phyloP scores from a whole-genome alignment of 805 yeast genomes.

The Lipomyces kockii region DNA sequence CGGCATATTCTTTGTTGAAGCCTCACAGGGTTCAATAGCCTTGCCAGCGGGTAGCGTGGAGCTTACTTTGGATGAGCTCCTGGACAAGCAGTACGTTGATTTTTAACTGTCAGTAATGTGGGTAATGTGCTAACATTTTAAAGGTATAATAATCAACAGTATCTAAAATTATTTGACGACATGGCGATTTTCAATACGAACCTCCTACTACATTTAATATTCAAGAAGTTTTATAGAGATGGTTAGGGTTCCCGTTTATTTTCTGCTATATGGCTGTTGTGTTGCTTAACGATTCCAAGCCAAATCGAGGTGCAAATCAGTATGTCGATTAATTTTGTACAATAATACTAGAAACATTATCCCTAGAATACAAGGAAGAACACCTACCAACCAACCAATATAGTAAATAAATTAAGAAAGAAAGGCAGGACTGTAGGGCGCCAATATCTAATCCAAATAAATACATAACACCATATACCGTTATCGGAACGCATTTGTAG shows the following conservation, averaged over 20 bases:
- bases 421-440: neutral
- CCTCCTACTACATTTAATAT: slow-evolving; percentile 67
- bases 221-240: slow-evolving; percentile 59
- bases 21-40: slow-evolving; percentile 64
- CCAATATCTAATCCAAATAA: too few relatives aligned
- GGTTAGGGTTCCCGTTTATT: slow-evolving; percentile 12
- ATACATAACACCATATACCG: neutral
- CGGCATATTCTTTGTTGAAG: slow-evolving; percentile 75
- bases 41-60: slow-evolving; percentile 60
- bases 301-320: neutral
- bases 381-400: neutral
- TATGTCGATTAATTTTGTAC: neutral
- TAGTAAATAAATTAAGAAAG: neutral
- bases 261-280: neutral
- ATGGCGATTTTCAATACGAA: slow-evolving; percentile 72
- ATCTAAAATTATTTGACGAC: slow-evolving; percentile 65
- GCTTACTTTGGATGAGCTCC: slow-evolving; percentile 70
- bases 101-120: neutral
- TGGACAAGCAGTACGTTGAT: slow-evolving; percentile 64
- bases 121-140: neutral
- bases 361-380: neutral
- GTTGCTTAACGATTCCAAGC: neutral
- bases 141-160: slow-evolving; percentile 55
- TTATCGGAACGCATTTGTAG: slow-evolving; percentile 4
- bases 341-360: neutral